Base-by-base conservation (phyloP, 768 basidiomycete genomes). In the Boletus sp. region DNA sequence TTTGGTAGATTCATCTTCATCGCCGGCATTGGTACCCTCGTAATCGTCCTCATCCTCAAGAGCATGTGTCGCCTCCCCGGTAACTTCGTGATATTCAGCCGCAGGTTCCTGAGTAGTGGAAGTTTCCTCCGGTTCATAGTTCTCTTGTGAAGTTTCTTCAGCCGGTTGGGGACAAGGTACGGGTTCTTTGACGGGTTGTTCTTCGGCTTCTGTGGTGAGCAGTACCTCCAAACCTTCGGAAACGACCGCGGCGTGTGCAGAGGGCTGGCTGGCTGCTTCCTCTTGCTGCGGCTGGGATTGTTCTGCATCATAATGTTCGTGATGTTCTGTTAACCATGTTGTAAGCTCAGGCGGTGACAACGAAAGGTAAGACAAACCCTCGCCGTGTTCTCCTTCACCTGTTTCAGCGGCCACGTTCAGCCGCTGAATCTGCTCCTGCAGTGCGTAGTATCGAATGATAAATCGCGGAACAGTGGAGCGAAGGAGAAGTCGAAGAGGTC, bases 401-500 rank as follows among this genome's bases (percentile, higher is more conserved):
- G 50, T n/a, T 33, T 61, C 70, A 7, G 51, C 56, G 24, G 56
- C 59, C 29, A 74, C n/a, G 24, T 71, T 68, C n/a, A 78, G 56
- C 30, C 74, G 70, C 24, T 73, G 69, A 54, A 87, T 73, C 57
- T 85, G 79, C 36, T 83, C 83, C 66, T 86, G 85, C 40, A 90
- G 75, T 36, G 77, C 65, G 54, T 83, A 84, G 65, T 86, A 90
- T 47, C 85, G 85, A 30, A 78, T 71, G 41, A 87, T 86, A 60
- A 90, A 90, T 47, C 89, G 80, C 35, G 88, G 84, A 1, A 70
- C 59, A 32, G 70, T 62, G 9, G 76, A 64, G 48, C 76, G 79
- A 45, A 90, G 70, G 50, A 76, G 77, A 44, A 89, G 74, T 41
- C 85, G 84, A 49, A 90, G 77, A 7, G 85, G 85, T 32, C 89